These are phyloP conservation scores for Rhizopogon salebrosus DNA, from an alignment of 768 basidiomycete genomes.

Conservation along the genomic window DNA sequence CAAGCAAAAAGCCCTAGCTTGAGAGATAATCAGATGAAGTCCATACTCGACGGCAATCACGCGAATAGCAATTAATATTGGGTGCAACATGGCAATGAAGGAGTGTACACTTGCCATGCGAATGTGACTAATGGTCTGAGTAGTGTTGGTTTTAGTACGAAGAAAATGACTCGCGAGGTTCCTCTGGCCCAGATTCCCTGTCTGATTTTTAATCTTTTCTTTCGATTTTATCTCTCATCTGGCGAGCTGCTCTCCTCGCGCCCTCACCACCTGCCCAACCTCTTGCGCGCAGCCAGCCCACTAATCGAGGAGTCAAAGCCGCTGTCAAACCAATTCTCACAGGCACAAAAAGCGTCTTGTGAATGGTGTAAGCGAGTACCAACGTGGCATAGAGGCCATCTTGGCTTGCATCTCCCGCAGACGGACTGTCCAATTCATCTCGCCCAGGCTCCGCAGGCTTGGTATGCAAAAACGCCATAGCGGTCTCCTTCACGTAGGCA, in stretches of 20 bases:
- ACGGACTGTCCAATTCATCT: conserved; percentile 52
- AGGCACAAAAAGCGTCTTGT: conserved; percentile 92
- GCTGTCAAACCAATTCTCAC: conserved; percentile 87
- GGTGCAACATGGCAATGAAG: neutral
- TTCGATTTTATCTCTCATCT: conserved; percentile 32
- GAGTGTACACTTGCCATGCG: neutral
- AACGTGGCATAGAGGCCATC: conserved; percentile 90
- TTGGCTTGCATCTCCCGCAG: conserved; percentile 35
- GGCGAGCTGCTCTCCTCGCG: conserved; percentile 53
- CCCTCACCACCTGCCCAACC: conserved; percentile 84
- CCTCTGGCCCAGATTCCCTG: neutral
- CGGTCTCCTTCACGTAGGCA: conserved; percentile 45
- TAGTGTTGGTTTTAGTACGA: neutral
- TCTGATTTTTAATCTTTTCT: neutral
- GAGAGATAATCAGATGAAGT: neutral
- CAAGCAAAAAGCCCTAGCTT: too few species aligned
- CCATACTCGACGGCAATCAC: too few species aligned
- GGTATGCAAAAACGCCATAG: conserved; percentile 40
- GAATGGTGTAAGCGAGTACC: conserved; percentile 88
- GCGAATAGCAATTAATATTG: too few species aligned
- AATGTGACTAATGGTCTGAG: neutral
- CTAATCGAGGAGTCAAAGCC: conserved; percentile 78
- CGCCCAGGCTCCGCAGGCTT: conserved; percentile 61
- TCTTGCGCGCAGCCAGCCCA: conserved; percentile 71
- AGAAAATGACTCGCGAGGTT: neutral